Evolutionary conservation across 2,329 filamentous ascomycete species (phyloP).

Genomic region (Penicillium frequentans): DNA sequence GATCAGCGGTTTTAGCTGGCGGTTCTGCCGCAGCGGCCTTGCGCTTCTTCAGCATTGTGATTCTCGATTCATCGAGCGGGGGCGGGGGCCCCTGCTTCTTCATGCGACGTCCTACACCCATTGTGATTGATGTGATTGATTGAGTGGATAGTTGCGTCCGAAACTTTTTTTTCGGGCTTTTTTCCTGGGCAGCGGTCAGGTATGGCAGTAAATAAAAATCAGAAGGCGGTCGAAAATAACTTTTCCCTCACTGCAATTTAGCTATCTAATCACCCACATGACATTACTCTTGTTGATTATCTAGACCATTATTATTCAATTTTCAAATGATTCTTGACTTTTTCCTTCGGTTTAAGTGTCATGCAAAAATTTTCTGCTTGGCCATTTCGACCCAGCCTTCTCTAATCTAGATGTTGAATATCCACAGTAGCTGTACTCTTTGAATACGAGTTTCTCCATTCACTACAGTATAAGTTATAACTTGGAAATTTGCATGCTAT

Average conservation of each 20-base stretch:
- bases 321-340: too few species aligned
- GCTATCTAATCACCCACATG: not conserved
- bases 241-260: not conserved
- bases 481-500: too few species aligned
- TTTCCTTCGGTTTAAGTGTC: too few species aligned
- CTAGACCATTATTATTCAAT: too few species aligned
- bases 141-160: constrained; percentile 22
- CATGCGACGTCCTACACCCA: constrained; percentile 91
- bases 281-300: too few species aligned
- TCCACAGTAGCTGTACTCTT: too few species aligned
- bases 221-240: not conserved
- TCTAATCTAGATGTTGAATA: too few species aligned
- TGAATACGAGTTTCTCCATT: too few species aligned
- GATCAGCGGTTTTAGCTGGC: constrained; percentile 47
- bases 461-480: too few species aligned
- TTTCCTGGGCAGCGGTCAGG: constrained; percentile 30
- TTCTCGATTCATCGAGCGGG: constrained; percentile 70
- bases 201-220: constrained; percentile 20
- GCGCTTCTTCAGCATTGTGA: constrained; percentile 69
- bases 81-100: constrained; percentile 90
- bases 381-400: too few species aligned
- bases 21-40: constrained; percentile 70
- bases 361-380: too few species aligned
- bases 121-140: constrained; percentile 47
- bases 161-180: constrained; percentile 27